phyloP scores from a whole-genome alignment of 331 rosid genomes.

The Pyrus hybrid region DNA sequence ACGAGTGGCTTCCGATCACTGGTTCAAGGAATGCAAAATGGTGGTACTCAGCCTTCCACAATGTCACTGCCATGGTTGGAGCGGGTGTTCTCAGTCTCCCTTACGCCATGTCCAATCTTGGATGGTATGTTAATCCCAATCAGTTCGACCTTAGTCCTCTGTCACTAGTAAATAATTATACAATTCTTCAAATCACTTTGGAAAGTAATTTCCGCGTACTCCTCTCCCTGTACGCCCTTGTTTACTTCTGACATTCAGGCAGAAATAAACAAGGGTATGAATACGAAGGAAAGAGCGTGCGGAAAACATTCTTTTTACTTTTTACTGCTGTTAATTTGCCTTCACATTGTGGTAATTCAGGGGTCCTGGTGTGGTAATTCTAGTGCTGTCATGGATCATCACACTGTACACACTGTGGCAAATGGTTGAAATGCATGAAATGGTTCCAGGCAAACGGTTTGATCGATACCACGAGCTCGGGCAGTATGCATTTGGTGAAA shows the following conservation, averaged over 20 bases:
- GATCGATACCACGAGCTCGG: slow-evolving; percentile 94
- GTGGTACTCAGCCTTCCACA: slow-evolving; percentile 98
- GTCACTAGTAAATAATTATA: not conserved
- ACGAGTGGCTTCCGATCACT: slow-evolving; percentile 92
- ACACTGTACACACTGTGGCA: slow-evolving; percentile 93
- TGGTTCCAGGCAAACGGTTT: slow-evolving; percentile 86
- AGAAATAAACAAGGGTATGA: not conserved
- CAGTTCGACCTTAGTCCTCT: not conserved
- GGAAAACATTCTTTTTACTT: not conserved
- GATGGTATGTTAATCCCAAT: slow-evolving; percentile 17
- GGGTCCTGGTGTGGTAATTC: slow-evolving; percentile 81
- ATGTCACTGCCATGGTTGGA: slow-evolving; percentile 97
- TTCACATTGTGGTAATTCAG: slow-evolving; percentile 20
- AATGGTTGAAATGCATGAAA: slow-evolving; percentile 98
- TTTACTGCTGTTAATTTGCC: not conserved
- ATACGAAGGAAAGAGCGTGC: not conserved
- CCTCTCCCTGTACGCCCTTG: not conserved
- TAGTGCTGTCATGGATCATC: slow-evolving; percentile 74
- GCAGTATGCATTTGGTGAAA: slow-evolving; percentile 82
- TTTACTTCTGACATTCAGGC: not conserved
- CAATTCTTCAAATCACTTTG: not conserved
- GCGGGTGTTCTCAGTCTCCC: slow-evolving; percentile 98
- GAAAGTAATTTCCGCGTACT: not conserved
- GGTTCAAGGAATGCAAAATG: slow-evolving; percentile 86
- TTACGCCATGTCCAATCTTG: slow-evolving; percentile 82